Percentiles rank a stretch among this genome's conserved stretches.
These are phyloP conservation scores for Monilinia fructigena DNA, from an alignment of 2,329 filamentous ascomycete species.

Conservation along the genomic window DNA sequence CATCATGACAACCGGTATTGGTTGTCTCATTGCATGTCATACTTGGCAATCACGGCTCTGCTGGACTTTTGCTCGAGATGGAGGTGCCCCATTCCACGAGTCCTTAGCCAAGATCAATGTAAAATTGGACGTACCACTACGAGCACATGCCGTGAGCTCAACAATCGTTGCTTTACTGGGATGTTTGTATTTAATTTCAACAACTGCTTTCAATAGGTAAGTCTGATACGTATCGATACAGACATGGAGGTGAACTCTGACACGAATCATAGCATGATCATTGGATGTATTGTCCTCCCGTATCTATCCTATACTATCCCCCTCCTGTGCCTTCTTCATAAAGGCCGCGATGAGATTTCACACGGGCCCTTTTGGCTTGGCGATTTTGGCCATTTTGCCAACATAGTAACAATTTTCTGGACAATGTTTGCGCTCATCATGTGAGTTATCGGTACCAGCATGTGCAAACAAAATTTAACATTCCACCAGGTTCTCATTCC, in stretches of 20 bases:
- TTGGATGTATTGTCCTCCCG: conserved; percentile 21
- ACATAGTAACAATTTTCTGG: conserved; percentile 56
- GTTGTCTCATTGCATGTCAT: conserved; percentile 18
- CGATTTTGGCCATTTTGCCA: conserved; percentile 57
- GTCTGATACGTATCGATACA: neutral
- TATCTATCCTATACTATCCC: conserved; percentile 20
- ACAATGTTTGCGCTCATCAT: conserved; percentile 58
- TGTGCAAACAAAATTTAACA: neutral
- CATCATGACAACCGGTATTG: conserved; percentile 15
- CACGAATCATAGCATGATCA: conserved; percentile 13
- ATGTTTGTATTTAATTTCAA: conserved; percentile 15
- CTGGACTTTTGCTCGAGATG: conserved; percentile 24
- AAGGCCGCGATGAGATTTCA: conserved; percentile 55
- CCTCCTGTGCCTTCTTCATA: conserved; percentile 40
- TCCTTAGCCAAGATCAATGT: conserved; percentile 17
- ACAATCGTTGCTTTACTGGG: conserved; percentile 18
- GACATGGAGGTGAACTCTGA: neutral
- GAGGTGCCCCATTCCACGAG: conserved; percentile 16
- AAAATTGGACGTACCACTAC: conserved; percentile 21
- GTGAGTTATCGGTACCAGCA: conserved; percentile 37
- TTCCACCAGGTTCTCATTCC: conserved; percentile 21
- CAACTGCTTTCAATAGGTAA: conserved; percentile 22
- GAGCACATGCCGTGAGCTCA: conserved; percentile 20
- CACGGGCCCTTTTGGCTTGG: conserved; percentile 57
- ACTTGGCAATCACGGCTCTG: conserved; percentile 23